phyloP scores from a whole-genome alignment of 495 filamentous ascomycete genomes.

The Penicillium taxi region DNA sequence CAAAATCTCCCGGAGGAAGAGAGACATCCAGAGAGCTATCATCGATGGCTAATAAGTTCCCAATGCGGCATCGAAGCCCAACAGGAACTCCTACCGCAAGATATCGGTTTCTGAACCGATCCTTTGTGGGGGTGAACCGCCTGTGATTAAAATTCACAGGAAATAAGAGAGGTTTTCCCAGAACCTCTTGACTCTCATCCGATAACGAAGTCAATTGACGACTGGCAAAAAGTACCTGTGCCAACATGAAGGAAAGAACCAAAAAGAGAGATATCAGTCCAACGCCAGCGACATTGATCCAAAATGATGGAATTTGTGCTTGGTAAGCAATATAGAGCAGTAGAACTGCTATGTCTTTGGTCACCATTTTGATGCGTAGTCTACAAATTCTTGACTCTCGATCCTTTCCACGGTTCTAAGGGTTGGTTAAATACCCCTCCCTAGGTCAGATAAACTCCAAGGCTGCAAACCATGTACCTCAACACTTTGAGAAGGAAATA shows the following conservation, averaged over 20 bases:
- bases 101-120: neutral
- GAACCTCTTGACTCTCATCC: neutral
- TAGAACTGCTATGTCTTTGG: too few species aligned
- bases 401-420: too few species aligned
- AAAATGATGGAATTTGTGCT: too few species aligned
- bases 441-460: too few species aligned
- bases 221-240: neutral
- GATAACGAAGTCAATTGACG: neutral
- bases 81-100: neutral
- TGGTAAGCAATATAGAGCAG: too few species aligned
- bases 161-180: conserved; percentile 1
- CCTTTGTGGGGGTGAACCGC: neutral
- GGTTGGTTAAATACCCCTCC: too few species aligned
- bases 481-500: too few species aligned
- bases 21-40: conserved; percentile 2
- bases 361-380: too few species aligned
- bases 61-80: conserved; percentile 1
- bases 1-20: neutral
- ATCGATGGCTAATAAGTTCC: neutral
- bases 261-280: neutral
- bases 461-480: too few species aligned
- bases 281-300: too few species aligned
- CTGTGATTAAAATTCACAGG: neutral
- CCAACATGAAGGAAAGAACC: neutral
- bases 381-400: too few species aligned